Evolutionary conservation across 2,329 filamentous ascomycete species (phyloP), one percentile per base, ranked within the genome.

Genomic region (Clonostachys solani): DNA sequence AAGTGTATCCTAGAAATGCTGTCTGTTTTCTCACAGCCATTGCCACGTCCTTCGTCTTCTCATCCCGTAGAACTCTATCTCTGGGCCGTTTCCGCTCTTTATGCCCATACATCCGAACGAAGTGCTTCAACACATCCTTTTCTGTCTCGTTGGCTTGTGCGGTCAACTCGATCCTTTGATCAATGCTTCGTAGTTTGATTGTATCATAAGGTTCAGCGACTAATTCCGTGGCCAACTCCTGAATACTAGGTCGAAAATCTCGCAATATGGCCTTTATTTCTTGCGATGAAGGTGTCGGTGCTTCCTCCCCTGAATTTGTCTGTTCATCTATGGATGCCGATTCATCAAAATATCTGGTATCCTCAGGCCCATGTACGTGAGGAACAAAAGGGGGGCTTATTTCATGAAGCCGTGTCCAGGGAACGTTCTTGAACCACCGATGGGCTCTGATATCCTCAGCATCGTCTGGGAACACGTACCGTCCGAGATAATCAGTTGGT

Each of bases 1-100:
- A 97, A 3, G 87, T 89, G 62, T 99, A 99, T 1, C 92, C 92
- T 51, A 95, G 67, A 65, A 97, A 97, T 0, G 90, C 91, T 23
- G 81, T 87, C 61, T 78, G 80, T 67, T 92, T 95, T 49, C 94
- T 80, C 53, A 94, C 77, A 54, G 89, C 83, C 64, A 97, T 71
- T n/a, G 87, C 90, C 15, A 76, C 72, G 38, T 74, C 76, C 38
- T 82, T 85, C 7, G 86, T 78, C 9, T 72, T 67, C 23, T 75
- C 77, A 63, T 97, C 92, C 40, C 92, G 77, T 29, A 97, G 70
- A 48, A 97, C 68, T 57, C 87, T 86, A 64, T 99, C 94, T n/a
- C 92, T 77, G 0, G 92, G 83, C 51, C 92, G 71, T 64, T 89
- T 94, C 61, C 78, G 84, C 60, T 92, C 86, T 58, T 83, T 86